A percentile compares a stretch with the other conserved stretches of the same genome.
Conservation (phyloP, 2,329 filamentous ascomycete genomes). For the Penicillium digitatum region DNA sequence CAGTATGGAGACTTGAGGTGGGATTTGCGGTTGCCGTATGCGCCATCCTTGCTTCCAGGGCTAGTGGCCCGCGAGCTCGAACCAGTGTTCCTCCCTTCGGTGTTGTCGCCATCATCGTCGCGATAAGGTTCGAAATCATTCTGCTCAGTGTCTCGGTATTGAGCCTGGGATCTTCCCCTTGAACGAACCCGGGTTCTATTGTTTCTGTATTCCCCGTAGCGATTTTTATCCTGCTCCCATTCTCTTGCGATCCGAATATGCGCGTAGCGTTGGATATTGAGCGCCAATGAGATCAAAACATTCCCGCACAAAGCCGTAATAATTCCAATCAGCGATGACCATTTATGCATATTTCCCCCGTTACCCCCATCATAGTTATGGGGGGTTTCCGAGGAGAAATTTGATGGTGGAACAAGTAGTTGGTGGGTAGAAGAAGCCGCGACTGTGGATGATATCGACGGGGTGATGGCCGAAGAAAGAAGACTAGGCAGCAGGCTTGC, state of each 20-base stretch:
- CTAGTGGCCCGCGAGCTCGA: constrained; percentile 40
- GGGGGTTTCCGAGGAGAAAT: constrained; percentile 14
- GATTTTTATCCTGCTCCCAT: constrained; percentile 56
- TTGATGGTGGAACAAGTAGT: constrained; percentile 10
- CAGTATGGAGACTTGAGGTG: constrained; percentile 92
- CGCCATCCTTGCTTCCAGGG: constrained; percentile 38
- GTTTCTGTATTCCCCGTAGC: constrained; percentile 46
- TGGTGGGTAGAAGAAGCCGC: constrained; percentile 17
- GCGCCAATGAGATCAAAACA: constrained; percentile 85
- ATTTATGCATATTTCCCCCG: constrained; percentile 42
- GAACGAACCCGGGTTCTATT: constrained; percentile 10
- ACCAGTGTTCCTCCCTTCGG: constrained; percentile 14
- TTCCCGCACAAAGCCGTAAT: constrained; percentile 89
- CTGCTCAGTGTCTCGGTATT: constrained; percentile 14
- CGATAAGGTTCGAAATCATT: constrained; percentile 20
- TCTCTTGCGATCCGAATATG: constrained; percentile 79
- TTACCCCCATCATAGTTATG: constrained; percentile 20
- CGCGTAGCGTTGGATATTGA: constrained; percentile 95
- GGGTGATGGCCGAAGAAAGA: constrained; percentile 21
- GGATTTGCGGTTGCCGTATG: constrained; percentile 54
- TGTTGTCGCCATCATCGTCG: constrained; percentile 35
- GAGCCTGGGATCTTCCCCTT: constrained; percentile 11
- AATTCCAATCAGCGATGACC: constrained; percentile 95
- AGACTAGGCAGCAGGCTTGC: constrained; percentile 29
- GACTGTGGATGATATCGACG: constrained; percentile 18